A percentile compares a stretch with the other conserved stretches of the same genome.
These are phyloP conservation scores for Moricandia arvensis DNA, from an alignment of 345 rosid species.

Conservation along the genomic window DNA sequence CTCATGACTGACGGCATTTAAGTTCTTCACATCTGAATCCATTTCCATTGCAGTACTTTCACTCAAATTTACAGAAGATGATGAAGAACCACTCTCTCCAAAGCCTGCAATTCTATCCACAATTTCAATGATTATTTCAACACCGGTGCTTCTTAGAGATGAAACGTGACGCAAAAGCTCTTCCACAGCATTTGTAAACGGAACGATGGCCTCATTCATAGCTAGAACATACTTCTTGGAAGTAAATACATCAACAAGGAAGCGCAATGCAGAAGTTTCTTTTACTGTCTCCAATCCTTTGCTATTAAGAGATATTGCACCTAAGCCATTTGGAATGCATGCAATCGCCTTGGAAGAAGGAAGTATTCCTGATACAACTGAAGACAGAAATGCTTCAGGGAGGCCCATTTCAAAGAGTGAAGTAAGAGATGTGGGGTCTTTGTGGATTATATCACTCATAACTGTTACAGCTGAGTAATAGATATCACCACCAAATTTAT, in stretches of 20 bases:
- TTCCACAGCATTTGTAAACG: constrained; percentile 91
- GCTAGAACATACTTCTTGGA: constrained; percentile 83
- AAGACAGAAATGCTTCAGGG: constrained; percentile 87
- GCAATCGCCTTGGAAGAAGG: constrained; percentile 96
- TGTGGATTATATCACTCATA: constrained; percentile 96
- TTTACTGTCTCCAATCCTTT: constrained; percentile 91
- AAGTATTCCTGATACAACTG: constrained; percentile 75
- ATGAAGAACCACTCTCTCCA: constrained; percentile 47
- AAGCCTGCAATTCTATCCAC: constrained; percentile 70
- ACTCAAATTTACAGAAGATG: constrained; percentile 52
- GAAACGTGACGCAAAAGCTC: constrained; percentile 95
- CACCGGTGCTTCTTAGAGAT: constrained; percentile 77
- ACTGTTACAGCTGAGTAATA: constrained; percentile 94
- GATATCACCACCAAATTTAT: constrained; percentile 91
- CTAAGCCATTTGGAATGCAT: constrained; percentile 91
- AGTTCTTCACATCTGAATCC: constrained; percentile 71
- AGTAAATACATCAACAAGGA: constrained; percentile 81
- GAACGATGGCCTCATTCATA: constrained; percentile 93
- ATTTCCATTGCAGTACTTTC: constrained; percentile 79
- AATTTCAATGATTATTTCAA: constrained; percentile 88
- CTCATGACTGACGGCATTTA: constrained; percentile 66
- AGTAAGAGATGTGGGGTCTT: constrained; percentile 88
- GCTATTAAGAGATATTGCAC: constrained; percentile 90
- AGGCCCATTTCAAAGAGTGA: constrained; percentile 81
- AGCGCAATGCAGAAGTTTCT: constrained; percentile 74